phyloP scores from a whole-genome alignment of 306 rosid species.

The Hippophae tibetana region DNA sequence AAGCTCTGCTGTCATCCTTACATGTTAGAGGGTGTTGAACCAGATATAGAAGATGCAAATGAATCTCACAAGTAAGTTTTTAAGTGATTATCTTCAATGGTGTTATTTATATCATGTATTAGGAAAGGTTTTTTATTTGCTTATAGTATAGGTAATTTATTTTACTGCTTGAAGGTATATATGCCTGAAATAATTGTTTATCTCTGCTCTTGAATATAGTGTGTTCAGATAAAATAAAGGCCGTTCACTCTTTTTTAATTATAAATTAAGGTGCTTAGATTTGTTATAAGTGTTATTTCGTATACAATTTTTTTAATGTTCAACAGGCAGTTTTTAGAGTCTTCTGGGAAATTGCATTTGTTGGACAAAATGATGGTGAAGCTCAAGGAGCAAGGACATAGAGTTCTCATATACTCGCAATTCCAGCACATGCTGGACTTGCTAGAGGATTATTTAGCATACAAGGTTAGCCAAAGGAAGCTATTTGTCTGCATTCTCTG shows the following conservation, averaged over 20 bases:
- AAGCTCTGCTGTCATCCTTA: constrained; percentile 96
- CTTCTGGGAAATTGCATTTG: constrained; percentile 94
- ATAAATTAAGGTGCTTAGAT: too few species aligned
- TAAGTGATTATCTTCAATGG: constrained; percentile 5
- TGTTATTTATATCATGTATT: constrained; percentile 11
- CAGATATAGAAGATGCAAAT: constrained; percentile 70
- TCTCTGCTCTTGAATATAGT: too few species aligned
- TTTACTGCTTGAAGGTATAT: background rate
- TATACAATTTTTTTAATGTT: constrained; percentile 9
- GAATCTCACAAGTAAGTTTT: constrained; percentile 62
- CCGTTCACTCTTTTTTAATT: too few species aligned
- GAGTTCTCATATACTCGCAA: constrained; percentile 94
- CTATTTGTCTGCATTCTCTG: constrained; percentile 11
- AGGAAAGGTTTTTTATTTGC: constrained; percentile 8
- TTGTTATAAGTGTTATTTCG: background rate
- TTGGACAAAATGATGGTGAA: constrained; percentile 97
- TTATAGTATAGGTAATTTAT: constrained; percentile 4
- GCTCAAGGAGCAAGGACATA: constrained; percentile 93
- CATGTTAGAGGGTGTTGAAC: constrained; percentile 98
- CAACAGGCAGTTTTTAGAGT: constrained; percentile 75
- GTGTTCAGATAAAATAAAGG: too few species aligned
- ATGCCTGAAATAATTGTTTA: too few species aligned
- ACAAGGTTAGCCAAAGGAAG: constrained; percentile 44
- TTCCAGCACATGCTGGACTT: constrained; percentile 95
- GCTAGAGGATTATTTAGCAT: constrained; percentile 88